Percentiles rank a stretch among this genome's conserved stretches.
phyloP scores from a whole-genome alignment of 495 filamentous ascomycete species.

The Hyphodiscus hymeniophilus region DNA sequence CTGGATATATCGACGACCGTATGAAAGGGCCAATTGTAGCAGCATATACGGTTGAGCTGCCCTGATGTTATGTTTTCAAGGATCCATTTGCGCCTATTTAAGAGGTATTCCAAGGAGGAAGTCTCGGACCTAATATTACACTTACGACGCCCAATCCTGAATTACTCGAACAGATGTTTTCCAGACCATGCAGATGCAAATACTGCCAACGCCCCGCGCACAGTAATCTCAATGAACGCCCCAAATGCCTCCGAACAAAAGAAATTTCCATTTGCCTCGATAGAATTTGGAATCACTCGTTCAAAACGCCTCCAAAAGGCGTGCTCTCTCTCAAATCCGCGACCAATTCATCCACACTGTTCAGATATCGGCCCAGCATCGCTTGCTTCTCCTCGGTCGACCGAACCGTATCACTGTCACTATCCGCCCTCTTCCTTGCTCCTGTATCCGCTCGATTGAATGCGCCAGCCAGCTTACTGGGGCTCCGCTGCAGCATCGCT shows the following conservation, averaged over 20 bases:
- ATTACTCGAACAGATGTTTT: constrained; percentile 13
- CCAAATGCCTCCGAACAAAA: constrained; percentile 7
- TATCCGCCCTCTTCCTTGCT: constrained; percentile 21
- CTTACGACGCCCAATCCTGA: background rate
- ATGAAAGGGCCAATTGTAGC: background rate
- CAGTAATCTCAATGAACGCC: background rate
- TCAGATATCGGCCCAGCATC: constrained; percentile 70
- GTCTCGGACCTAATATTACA: constrained; percentile 10
- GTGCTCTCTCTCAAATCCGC: constrained; percentile 81
- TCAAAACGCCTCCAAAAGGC: constrained; percentile 49
- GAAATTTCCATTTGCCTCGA: constrained; percentile 5
- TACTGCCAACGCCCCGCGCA: constrained; percentile 11
- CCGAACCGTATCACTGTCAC: constrained; percentile 40
- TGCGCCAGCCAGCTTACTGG: constrained; percentile 56
- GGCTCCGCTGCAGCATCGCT: constrained; percentile 55
- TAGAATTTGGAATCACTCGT: background rate
- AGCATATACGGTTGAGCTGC: constrained; percentile 11
- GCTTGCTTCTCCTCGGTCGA: constrained; percentile 84
- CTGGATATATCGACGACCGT: background rate
- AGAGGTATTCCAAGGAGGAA: background rate
- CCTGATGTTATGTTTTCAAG: constrained; percentile 4
- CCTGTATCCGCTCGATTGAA: constrained; percentile 26
- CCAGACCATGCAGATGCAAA: constrained; percentile 2
- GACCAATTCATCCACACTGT: constrained; percentile 85
- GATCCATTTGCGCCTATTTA: background rate